Evolutionary conservation across 2,329 filamentous ascomycete genomes (phyloP), one percentile per base, ranked within the genome.

Genomic region (Colletotrichum limetticola): DNA sequence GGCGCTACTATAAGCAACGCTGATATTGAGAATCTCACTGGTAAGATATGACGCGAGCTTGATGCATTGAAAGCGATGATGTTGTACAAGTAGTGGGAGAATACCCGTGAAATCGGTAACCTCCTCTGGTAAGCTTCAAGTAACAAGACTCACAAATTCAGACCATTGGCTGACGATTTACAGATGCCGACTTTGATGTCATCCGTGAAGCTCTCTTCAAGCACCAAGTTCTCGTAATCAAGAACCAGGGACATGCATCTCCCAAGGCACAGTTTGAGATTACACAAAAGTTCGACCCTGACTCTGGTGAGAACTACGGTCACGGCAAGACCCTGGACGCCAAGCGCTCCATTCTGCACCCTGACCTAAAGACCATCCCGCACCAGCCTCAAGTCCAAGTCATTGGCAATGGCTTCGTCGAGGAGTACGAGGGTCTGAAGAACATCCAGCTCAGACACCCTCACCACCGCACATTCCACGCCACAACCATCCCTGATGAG

Each of bases 331-430:
- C 92, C 0, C 85, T 94, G 60, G 92, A 94, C 76, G 84, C 84
- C 30, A 87, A 88, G 80, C 88, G 86, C 62, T 89, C 86, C 68
- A 91, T 95, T 77, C 87, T 95, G 22, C 93, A 95, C 78, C 93
- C 93, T 0, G 94, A 95, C 77, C 86, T 95, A 22, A 95, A 95
- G 84, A 95, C 93, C 0, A 90, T 95, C 55, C 93, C 93, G 0
- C 91, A 94, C 76, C 93, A 95, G 80, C 92, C 93, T 0, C 93
- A 95, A 74, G 82, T 83, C 1, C 93, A 95, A 78, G 91, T 95
- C 67, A 95, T 95, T 74, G 93, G 93, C 53, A 94, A 95, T 78
- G 93, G 94, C 5, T 87, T 89, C 59, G 87, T 95, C 1, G 80
- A 87, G 1, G 87, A 89, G 37, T 95, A 94, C 77, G 93, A 95